These are phyloP conservation scores for Cercospora citrullina DNA, from an alignment of 2,329 filamentous ascomycete genomes.

Conservation along the genomic window DNA sequence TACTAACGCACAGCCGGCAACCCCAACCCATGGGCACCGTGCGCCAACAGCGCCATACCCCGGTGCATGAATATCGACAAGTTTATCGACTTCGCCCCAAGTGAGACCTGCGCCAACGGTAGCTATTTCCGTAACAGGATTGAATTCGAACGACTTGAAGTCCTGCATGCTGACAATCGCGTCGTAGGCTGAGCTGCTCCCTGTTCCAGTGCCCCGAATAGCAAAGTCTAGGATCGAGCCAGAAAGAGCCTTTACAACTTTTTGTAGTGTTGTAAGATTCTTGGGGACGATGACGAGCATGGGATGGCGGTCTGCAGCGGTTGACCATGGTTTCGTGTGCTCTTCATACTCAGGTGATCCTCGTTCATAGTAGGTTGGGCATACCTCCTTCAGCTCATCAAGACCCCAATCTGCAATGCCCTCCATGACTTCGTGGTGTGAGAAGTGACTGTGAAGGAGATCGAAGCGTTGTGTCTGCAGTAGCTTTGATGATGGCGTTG, in stretches of 20 bases:
- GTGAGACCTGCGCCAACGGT: constrained; percentile 41
- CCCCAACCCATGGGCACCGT: constrained; percentile 43
- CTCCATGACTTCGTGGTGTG: background rate
- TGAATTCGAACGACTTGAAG: constrained; percentile 43
- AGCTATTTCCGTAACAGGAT: constrained; percentile 36
- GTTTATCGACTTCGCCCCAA: constrained; percentile 43
- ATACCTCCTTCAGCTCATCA: constrained; percentile 7
- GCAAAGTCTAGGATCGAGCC: constrained; percentile 40
- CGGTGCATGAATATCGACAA: constrained; percentile 39
- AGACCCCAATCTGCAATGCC: constrained; percentile 1
- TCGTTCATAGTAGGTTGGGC: constrained; percentile 12
- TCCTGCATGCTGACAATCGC: constrained; percentile 42
- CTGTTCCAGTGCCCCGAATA: constrained; percentile 42
- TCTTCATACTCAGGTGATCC: constrained; percentile 18
- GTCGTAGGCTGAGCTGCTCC: constrained; percentile 41
- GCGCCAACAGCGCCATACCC: constrained; percentile 42
- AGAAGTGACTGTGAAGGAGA: background rate
- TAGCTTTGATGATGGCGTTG: background rate
- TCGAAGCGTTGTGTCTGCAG: background rate
- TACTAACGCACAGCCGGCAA: constrained; percentile 41
- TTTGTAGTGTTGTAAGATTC: constrained; percentile 35
- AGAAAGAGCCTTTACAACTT: constrained; percentile 39
- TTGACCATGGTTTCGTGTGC: constrained; percentile 37
- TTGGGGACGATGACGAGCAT: constrained; percentile 40
- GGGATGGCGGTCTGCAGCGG: constrained; percentile 39